A percentile compares a stretch with the other conserved stretches of the same genome.
Evolutionary conservation across 208 protist genomes (phyloP).

Genomic region (Leptomonas pyrrhocoris): DNA sequence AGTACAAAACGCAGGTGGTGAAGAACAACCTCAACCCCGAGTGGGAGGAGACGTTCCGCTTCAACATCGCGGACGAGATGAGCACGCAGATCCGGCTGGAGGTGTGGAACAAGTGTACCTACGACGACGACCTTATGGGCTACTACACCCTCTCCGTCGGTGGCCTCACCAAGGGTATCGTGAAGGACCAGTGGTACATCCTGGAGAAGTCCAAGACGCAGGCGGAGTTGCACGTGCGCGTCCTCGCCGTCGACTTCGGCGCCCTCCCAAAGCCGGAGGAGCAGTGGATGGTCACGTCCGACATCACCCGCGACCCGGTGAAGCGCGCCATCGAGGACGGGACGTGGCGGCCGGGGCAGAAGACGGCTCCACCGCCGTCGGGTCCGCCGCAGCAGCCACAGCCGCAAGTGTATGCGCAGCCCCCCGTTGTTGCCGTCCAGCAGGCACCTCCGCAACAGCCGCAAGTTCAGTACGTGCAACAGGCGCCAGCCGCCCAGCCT

Average conservation of each 20-base stretch:
- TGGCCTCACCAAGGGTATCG: conserved; percentile 59
- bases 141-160: conserved; percentile 56
- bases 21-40: conserved; percentile 53
- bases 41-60: conserved; percentile 78
- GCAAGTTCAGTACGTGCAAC: conserved; percentile 13
- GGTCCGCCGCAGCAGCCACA: conserved; percentile 23
- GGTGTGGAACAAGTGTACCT: conserved; percentile 66
- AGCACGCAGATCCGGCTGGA: conserved; percentile 59
- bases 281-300: conserved; percentile 63
- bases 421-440: not conserved
- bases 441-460: not conserved
- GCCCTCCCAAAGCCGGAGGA: conserved; percentile 34
- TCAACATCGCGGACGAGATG: conserved; percentile 66
- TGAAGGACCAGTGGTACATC: conserved; percentile 71
- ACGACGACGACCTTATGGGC: conserved; percentile 69
- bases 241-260: conserved; percentile 79
- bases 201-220: conserved; percentile 56
- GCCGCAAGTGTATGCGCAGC: not conserved
- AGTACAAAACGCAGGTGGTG: conserved; percentile 74
- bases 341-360: conserved; percentile 45
- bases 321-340: conserved; percentile 48
- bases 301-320: conserved; percentile 59
- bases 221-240: conserved; percentile 67
- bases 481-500: conserved; percentile 16
- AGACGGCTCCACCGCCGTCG: conserved; percentile 30